Evolutionary conservation across 1,139 yeast species (phyloP).

Genomic region (Taphrina pruni): DNA sequence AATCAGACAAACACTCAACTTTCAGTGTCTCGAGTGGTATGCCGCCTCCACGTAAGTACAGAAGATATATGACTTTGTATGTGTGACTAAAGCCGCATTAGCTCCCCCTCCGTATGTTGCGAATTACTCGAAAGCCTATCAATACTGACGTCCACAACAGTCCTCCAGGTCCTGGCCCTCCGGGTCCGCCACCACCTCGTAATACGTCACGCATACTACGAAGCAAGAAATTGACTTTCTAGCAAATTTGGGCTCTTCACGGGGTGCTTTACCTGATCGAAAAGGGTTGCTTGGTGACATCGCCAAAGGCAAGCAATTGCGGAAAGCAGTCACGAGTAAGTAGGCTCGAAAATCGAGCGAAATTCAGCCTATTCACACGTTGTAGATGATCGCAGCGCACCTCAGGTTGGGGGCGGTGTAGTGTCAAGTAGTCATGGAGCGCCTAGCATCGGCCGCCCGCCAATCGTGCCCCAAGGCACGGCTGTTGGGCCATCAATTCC

Average conservation of each 20-base stretch:
- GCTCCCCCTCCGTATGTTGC: constrained; percentile 13
- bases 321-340: constrained; percentile 68
- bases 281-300: constrained; percentile 88
- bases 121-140: neutral
- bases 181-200: constrained; percentile 52
- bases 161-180: constrained; percentile 51
- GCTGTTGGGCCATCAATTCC: constrained; percentile 33
- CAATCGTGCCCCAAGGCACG: constrained; percentile 42
- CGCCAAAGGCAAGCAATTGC: constrained; percentile 74
- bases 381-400: constrained; percentile 65
- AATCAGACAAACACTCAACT: no score
- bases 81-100: neutral
- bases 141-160: constrained; percentile 41
- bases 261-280: constrained; percentile 52
- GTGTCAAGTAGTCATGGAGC: constrained; percentile 46
- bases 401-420: constrained; percentile 57
- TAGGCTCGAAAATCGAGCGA: neutral
- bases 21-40: neutral
- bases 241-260: neutral
- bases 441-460: constrained; percentile 42
- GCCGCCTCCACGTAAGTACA: constrained; percentile 10
- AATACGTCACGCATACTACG: constrained; percentile 10
- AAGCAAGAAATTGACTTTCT: neutral
- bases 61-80: no score
- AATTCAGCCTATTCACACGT: neutral